Evolutionary conservation across 1,284 basidiomycete species (phyloP).

Genomic region (Ceratobasidium sp.): DNA sequence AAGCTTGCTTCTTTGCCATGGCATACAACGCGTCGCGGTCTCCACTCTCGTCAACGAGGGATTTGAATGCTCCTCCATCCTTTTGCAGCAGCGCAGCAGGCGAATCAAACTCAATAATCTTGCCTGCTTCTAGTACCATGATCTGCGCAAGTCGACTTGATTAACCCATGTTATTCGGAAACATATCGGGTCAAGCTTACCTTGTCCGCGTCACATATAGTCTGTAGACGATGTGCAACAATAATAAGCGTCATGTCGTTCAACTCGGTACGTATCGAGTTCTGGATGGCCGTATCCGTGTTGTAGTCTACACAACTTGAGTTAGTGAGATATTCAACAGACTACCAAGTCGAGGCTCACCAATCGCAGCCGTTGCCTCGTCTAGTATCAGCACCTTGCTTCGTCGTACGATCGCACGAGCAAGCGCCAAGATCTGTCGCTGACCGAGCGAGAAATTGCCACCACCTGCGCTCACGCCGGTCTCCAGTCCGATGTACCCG

Average conservation of each 20-base stretch:
- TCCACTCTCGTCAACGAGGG: conserved; percentile 53
- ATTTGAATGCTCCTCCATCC: conserved; percentile 50
- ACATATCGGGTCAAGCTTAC: neutral
- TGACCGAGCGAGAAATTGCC: conserved; percentile 75
- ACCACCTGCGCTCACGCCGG: conserved; percentile 62
- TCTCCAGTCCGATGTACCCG: conserved; percentile 55
- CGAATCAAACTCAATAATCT: conserved; percentile 51
- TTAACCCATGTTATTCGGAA: neutral
- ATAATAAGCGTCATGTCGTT: conserved; percentile 67
- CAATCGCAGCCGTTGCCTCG: conserved; percentile 48
- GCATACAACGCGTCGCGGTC: conserved; percentile 51
- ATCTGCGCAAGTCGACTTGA: conserved; percentile 13
- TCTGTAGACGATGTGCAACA: conserved; percentile 72
- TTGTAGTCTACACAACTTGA: conserved; percentile 45
- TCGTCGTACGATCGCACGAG: conserved; percentile 54
- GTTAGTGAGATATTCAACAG: neutral
- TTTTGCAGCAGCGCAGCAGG: conserved; percentile 51
- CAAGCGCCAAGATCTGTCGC: conserved; percentile 55
- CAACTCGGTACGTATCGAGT: conserved; percentile 62
- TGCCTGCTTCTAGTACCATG: conserved; percentile 44
- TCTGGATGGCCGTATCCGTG: conserved; percentile 60
- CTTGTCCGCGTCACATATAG: conserved; percentile 70
- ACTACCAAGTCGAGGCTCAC: neutral
- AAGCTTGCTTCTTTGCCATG: conserved; percentile 44
- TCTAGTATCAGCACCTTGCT: conserved; percentile 61